Percentiles rank a stretch among this genome's conserved stretches.
Conservation (phyloP, 305 asterid genomes). For the Euphrasia arctica region DNA sequence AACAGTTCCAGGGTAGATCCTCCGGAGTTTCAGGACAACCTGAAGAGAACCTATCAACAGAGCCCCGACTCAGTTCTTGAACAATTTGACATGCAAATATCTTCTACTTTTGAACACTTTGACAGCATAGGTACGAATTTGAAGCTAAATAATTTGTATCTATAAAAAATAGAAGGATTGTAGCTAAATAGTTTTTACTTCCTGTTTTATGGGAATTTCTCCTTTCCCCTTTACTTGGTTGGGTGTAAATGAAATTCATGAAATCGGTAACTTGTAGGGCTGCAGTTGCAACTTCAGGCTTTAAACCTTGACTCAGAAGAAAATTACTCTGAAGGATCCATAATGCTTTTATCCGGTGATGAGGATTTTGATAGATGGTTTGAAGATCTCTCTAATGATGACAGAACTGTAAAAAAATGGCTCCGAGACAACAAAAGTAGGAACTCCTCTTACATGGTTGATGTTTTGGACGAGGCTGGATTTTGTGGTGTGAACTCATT, state of each 20-base stretch:
- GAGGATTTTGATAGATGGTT: conserved; percentile 39
- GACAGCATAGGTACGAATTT: conserved; percentile 27
- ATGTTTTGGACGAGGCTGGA: conserved; percentile 65
- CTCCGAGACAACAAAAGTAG: conserved; percentile 46
- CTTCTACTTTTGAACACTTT: conserved; percentile 28
- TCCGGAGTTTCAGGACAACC: conserved; percentile 29
- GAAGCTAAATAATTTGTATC: not conserved
- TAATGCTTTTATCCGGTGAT: conserved; percentile 52
- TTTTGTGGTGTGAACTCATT: conserved; percentile 32
- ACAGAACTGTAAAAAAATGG: conserved; percentile 36
- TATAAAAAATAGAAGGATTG: too few species aligned
- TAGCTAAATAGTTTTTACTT: too few species aligned
- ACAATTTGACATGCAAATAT: conserved; percentile 30
- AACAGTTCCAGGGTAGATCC: conserved; percentile 25
- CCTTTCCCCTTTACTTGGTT: conserved; percentile 7
- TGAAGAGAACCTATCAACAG: conserved; percentile 42
- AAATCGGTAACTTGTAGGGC: conserved; percentile 30
- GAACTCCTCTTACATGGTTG: conserved; percentile 63
- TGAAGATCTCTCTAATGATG: conserved; percentile 25
- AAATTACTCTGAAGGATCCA: conserved; percentile 57
- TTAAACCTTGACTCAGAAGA: conserved; percentile 42
- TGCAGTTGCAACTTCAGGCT: conserved; percentile 34
- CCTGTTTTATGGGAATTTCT: too few species aligned
- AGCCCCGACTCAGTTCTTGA: conserved; percentile 73
- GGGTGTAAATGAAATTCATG: conserved; percentile 12